Evolutionary conservation across 1,284 basidiomycete species (phyloP).

Genomic region (Taiwanofungus camphoratus): DNA sequence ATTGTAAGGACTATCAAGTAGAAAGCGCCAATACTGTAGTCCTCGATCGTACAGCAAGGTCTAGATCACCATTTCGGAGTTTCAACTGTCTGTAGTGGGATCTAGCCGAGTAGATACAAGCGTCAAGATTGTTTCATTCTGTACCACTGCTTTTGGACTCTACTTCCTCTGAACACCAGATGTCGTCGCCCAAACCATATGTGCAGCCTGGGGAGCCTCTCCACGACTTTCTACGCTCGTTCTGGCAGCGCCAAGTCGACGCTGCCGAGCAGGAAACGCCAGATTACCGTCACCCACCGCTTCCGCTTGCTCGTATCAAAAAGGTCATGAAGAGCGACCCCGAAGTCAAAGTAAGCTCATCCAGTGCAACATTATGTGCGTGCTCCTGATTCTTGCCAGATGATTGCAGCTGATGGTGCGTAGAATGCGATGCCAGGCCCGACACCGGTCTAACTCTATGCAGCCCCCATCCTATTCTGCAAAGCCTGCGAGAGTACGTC

Average conservation of each 20-base stretch:
- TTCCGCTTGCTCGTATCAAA: slow-evolving; percentile 91
- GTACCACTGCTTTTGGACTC: too few species aligned
- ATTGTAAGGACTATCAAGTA: too few species aligned
- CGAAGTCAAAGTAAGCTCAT: slow-evolving; percentile 76
- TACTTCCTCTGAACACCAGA: too few species aligned
- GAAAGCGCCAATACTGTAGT: too few species aligned
- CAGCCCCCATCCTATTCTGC: slow-evolving; percentile 90
- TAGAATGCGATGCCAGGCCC: too few species aligned
- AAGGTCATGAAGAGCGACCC: slow-evolving; percentile 99
- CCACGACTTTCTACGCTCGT: slow-evolving; percentile 71
- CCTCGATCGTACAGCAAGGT: too few species aligned
- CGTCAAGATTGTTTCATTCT: too few species aligned
- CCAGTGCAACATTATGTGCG: neutral
- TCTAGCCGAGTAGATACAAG: too few species aligned
- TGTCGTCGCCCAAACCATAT: slow-evolving; percentile 32
- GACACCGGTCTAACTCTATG: too few species aligned
- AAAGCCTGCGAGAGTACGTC: slow-evolving; percentile 92
- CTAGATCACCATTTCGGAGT: too few species aligned
- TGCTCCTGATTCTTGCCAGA: slow-evolving; percentile 40
- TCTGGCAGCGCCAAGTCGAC: slow-evolving; percentile 82
- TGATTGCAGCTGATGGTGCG: slow-evolving; percentile 91
- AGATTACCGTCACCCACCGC: slow-evolving; percentile 78
- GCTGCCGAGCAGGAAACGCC: slow-evolving; percentile 77
- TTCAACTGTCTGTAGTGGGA: too few species aligned
- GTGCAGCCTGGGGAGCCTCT: slow-evolving; percentile 74